Conservation (phyloP, 2,329 filamentous ascomycete species). For the Canariomyces notabilis region DNA sequence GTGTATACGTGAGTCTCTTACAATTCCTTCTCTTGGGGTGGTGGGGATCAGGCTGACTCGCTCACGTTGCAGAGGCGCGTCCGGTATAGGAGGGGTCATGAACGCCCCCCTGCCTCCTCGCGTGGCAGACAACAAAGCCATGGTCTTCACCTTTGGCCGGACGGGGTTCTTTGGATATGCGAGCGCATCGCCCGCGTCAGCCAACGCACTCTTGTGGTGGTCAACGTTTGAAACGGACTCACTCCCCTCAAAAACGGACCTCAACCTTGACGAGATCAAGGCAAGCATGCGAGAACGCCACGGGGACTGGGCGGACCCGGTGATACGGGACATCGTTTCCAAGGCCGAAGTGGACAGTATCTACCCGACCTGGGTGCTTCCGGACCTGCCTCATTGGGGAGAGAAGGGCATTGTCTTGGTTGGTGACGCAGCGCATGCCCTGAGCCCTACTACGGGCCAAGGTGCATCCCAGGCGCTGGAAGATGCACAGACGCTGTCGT, state of each 20-base stretch:
- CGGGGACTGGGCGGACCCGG: slow-evolving; percentile 8
- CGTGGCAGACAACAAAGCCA: slow-evolving; percentile 9
- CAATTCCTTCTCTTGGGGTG: background rate
- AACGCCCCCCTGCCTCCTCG: background rate
- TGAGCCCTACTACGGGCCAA: slow-evolving; percentile 46
- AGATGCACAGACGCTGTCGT: slow-evolving; percentile 11
- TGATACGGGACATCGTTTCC: slow-evolving; percentile 9
- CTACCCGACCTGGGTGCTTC: slow-evolving; percentile 13
- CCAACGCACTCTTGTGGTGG: slow-evolving; percentile 12
- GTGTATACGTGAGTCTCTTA: background rate
- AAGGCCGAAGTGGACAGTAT: slow-evolving; percentile 12
- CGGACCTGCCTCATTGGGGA: slow-evolving; percentile 13
- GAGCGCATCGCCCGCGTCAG: slow-evolving; percentile 3
- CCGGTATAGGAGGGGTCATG: background rate
- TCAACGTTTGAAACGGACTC: slow-evolving; percentile 12
- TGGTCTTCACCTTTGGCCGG: slow-evolving; percentile 14
- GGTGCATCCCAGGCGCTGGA: slow-evolving; percentile 14
- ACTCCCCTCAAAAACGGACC: slow-evolving; percentile 1
- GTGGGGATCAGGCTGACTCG: background rate
- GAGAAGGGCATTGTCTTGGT: slow-evolving; percentile 38
- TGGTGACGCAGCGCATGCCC: slow-evolving; percentile 45
- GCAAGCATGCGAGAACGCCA: slow-evolving; percentile 10
- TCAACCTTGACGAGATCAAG: slow-evolving; percentile 10
- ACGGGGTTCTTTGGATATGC: slow-evolving; percentile 14
- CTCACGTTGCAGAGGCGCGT: background rate